Evolutionary conservation across 2,329 filamentous ascomycete species (phyloP), one percentile per base, ranked within the genome.

Genomic region (Colletotrichum eleusines): DNA sequence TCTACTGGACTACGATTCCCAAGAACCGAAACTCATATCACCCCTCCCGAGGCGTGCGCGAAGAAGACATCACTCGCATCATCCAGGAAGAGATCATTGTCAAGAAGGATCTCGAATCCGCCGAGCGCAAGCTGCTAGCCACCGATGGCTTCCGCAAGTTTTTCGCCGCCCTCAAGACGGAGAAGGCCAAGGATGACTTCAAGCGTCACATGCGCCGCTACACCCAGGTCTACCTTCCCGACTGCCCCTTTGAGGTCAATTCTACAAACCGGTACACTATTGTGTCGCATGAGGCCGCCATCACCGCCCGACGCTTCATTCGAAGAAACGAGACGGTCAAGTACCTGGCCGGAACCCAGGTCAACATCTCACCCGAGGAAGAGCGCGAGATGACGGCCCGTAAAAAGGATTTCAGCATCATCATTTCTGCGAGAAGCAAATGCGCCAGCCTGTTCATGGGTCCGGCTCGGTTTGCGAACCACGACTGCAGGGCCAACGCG

Each of bases 231-330:
- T 98, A 98, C 82, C 87, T 95, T 50, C 93, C 95, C 5, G 95
- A 98, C 76, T 98, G 94, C 77, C 94, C 95, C 0, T 98, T 96
- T 82, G 96, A 99, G 80, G 94, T 99, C 62, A 87, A 83, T 75
- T 92, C 93, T 23, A 98, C 96, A 44, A 98, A 98, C 80, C 91
- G 96, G 64, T 99, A 98, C 82, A 97, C 94, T 6, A 95, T 98
- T 74, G 91, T 90, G 64, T 93, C 91, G 38, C 93, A 97, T 74
- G 96, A 99, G 80, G 96, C 96, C 14, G 91, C 93, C 26, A 89
- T 98, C 55, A 93, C 92, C 3, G 95, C 97, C 12, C 89, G 96
- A 53, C 90, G 88, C 72, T 88, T 88, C 64, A 96, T 98, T 77
- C 90, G 88, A 75, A 92, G 90, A 74, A 94, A 95, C 72, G 93